Conservation (phyloP, 331 rosid species). For the Arachis monticola region DNA sequence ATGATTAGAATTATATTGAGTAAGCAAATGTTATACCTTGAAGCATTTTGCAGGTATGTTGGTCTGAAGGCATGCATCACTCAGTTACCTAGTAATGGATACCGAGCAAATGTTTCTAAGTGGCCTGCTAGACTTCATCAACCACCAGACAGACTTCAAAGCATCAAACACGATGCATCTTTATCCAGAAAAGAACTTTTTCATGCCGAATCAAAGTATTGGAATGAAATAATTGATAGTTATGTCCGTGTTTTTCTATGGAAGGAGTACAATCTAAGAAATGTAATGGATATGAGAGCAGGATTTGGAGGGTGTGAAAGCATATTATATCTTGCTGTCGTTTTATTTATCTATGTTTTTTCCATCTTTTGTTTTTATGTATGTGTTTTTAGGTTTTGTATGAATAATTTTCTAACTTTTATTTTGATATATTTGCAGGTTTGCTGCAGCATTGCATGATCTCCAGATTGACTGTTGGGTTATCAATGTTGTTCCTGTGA, state of each 20-base stretch:
- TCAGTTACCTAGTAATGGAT: conserved; percentile 64
- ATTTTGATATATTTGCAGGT: conserved; percentile 57
- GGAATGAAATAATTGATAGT: conserved; percentile 75
- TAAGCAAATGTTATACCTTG: conserved; percentile 3
- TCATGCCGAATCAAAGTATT: conserved; percentile 80
- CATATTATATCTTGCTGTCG: not conserved
- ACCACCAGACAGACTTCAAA: conserved; percentile 84
- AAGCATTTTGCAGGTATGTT: conserved; percentile 60
- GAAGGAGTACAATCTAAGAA: conserved; percentile 64
- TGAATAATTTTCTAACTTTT: conserved; percentile 26
- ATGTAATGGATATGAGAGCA: conserved; percentile 88
- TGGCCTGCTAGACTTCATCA: conserved; percentile 84
- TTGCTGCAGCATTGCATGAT: conserved; percentile 83
- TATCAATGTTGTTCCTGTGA: conserved; percentile 82
- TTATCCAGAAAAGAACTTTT: conserved; percentile 80
- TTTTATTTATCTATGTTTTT: not conserved
- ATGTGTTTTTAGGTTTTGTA: conserved; percentile 18
- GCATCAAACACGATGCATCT: conserved; percentile 72
- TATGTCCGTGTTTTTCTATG: conserved; percentile 70
- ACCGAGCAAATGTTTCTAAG: conserved; percentile 64
- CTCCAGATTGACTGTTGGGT: conserved; percentile 76
- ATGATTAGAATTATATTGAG: conserved; percentile 17
- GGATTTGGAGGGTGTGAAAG: conserved; percentile 87
- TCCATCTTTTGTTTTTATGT: not conserved
- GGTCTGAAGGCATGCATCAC: conserved; percentile 74